Percentiles rank a stretch among this genome's conserved stretches.
Conservation (phyloP, 768 basidiomycete genomes). For the Tephrocybe sp. region DNA sequence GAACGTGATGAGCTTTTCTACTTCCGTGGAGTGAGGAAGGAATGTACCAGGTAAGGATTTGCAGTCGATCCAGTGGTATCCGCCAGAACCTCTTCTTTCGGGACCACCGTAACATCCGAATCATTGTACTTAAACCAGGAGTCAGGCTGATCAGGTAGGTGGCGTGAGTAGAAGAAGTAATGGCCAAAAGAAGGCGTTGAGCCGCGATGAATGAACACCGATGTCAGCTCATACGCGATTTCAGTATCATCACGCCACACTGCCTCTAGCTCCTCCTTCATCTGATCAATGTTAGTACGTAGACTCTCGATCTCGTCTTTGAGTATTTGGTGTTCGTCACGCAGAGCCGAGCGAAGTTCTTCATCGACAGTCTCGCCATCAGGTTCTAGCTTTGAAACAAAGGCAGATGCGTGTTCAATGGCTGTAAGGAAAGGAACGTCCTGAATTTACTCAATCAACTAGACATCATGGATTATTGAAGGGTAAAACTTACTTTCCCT, state of each 20-base stretch:
- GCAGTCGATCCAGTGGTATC: conserved; percentile 90
- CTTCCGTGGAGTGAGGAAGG: neutral
- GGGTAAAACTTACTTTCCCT: conserved; percentile 56
- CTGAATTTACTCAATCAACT: conserved; percentile 32
- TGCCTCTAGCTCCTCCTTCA: conserved; percentile 71
- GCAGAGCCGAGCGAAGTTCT: conserved; percentile 52
- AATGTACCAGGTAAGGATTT: conserved; percentile 84
- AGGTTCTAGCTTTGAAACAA: conserved; percentile 49
- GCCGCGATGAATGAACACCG: conserved; percentile 95
- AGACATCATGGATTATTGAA: neutral
- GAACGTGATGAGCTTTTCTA: conserved; percentile 5
- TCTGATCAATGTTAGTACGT: conserved; percentile 43
- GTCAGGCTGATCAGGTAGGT: conserved; percentile 78
- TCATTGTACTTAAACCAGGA: conserved; percentile 98
- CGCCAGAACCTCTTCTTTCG: conserved; percentile 80
- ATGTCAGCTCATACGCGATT: conserved; percentile 86
- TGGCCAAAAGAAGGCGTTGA: conserved; percentile 86
- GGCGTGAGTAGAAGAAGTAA: conserved; percentile 94
- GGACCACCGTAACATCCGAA: conserved; percentile 75
- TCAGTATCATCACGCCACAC: conserved; percentile 70
- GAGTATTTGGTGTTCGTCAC: conserved; percentile 52
- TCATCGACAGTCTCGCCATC: conserved; percentile 56
- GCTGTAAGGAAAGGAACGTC: conserved; percentile 59
- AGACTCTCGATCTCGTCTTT: conserved; percentile 57
- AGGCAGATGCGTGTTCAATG: conserved; percentile 55